These are phyloP conservation scores for Collybia sordida DNA, from an alignment of 768 basidiomycete species.

Conservation along the genomic window DNA sequence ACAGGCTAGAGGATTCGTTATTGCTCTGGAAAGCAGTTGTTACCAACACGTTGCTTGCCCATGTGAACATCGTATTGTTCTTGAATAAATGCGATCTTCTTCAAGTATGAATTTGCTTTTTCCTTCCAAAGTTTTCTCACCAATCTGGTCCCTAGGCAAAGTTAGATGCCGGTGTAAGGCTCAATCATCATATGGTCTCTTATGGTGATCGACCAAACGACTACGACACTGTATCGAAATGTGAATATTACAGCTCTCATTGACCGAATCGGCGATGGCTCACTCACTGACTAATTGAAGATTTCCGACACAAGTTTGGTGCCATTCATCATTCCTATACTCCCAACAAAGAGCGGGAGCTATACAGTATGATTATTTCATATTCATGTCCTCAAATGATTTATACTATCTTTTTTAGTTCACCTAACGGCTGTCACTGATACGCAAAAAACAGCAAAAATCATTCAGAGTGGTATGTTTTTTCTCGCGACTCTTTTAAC, in stretches of 20 bases:
- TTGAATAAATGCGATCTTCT: conserved; percentile 81
- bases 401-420: conserved; percentile 38
- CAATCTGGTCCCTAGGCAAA: conserved; percentile 49
- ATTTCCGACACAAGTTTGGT: conserved; percentile 73
- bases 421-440: conserved; percentile 85
- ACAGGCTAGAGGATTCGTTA: conserved; percentile 79
- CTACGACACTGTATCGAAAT: conserved; percentile 72
- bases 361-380: conserved; percentile 54
- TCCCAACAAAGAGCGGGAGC: conserved; percentile 69
- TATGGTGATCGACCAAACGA: conserved; percentile 81
- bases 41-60: conserved; percentile 68
- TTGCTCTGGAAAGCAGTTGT: conserved; percentile 72
- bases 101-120: conserved; percentile 41
- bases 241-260: conserved; percentile 35
- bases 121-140: background rate
- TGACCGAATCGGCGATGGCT: background rate
- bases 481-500: background rate
- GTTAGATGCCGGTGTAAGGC: conserved; percentile 70
- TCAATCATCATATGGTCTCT: conserved; percentile 65
- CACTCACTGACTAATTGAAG: conserved; percentile 34
- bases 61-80: conserved; percentile 80
- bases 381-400: background rate
- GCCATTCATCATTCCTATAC: conserved; percentile 66
- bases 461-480: conserved; percentile 68
- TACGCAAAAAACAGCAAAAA: conserved; percentile 67